phyloP scores from a whole-genome alignment of 169 alveolate species.

The Cryptosporidium sp. region DNA sequence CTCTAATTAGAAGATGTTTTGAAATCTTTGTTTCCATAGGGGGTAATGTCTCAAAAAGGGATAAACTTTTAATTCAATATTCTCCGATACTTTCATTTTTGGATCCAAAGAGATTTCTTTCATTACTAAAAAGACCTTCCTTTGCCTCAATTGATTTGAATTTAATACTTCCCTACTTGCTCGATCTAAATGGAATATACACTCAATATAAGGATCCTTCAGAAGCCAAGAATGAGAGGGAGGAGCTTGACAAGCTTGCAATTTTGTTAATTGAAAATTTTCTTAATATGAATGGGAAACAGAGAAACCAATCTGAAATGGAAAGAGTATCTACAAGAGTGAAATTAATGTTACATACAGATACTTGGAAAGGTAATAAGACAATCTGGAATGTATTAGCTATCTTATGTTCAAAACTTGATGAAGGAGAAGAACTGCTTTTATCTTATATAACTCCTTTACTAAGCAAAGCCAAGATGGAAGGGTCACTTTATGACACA shows the following conservation, averaged over 20 bases:
- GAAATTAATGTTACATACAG: slow-evolving; percentile 4
- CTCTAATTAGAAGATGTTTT: slow-evolving; percentile 15
- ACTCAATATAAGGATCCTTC: background rate
- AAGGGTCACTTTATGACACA: background rate
- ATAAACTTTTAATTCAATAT: slow-evolving; percentile 18
- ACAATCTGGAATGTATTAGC: slow-evolving; percentile 73
- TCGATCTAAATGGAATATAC: background rate
- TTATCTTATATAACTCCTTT: slow-evolving; percentile 59
- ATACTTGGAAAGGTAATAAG: slow-evolving; percentile 63
- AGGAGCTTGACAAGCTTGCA: slow-evolving; percentile 40
- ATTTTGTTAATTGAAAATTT: slow-evolving; percentile 42
- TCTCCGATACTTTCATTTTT: slow-evolving; percentile 34
- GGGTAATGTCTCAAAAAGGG: slow-evolving; percentile 41
- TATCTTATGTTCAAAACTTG: slow-evolving; percentile 49
- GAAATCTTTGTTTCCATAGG: slow-evolving; percentile 46
- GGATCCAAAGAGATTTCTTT: slow-evolving; percentile 45
- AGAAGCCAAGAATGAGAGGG: background rate
- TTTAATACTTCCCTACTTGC: slow-evolving; percentile 12
- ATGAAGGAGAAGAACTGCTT: slow-evolving; percentile 58
- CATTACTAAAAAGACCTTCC: slow-evolving; percentile 44
- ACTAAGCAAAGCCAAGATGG: slow-evolving; percentile 47
- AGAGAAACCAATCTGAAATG: background rate
- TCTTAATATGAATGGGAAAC: slow-evolving; percentile 5
- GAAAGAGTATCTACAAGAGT: slow-evolving; percentile 66
- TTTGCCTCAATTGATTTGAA: slow-evolving; percentile 35